Base-by-base conservation (phyloP, 306 rosid genomes). In the Prunus salicina region DNA sequence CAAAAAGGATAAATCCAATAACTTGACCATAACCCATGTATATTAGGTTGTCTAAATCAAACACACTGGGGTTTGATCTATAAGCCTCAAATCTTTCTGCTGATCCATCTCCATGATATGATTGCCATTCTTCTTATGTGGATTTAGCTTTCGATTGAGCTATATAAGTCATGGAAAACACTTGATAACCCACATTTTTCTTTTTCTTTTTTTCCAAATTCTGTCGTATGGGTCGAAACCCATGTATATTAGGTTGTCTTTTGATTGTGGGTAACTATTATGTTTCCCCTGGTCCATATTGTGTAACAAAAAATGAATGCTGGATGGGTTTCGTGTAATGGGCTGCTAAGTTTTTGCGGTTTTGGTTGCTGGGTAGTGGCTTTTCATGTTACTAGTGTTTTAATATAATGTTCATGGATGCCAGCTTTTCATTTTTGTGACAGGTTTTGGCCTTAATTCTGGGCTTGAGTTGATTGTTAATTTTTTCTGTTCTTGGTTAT, bases 31-130 rank as follows among this genome's bases (percentile, higher is more conserved):
- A 22, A 22, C 22, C 22, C 22, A 22, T 22, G 22, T 22, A 22
- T 22, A 22, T 22, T 22, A 22, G 22, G 22, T 22, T 0, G 22
- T 89, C 92, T 25, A 95, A 30, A 93, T 3, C 69, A 84, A 84
- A 10, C 58, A 15, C 5, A 28, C 52, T 19, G 27, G 20, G 51
- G 49, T 16, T 24, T 64, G 47, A n/a, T 55, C 49, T 13, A 12
- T 30, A 14, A 45, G 27, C 46, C 69, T 25, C n/a, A n/a, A 78
- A 69, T 86, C 83, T 84, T 82, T 46, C 14, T 71, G 68, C 96
- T 95, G 96, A 92, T 90, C 97, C 97, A 80, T 83, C 78, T 41
- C 72, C 32, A 0, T 22, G 50, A 25, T 66, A 32, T 38, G 57
- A 62, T 62, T 25, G 7, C 15, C 18, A 1, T 2, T 60, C 3